phyloP scores from a whole-genome alignment of 495 filamentous ascomycete species.

The Aspergillus coremiiformis region DNA sequence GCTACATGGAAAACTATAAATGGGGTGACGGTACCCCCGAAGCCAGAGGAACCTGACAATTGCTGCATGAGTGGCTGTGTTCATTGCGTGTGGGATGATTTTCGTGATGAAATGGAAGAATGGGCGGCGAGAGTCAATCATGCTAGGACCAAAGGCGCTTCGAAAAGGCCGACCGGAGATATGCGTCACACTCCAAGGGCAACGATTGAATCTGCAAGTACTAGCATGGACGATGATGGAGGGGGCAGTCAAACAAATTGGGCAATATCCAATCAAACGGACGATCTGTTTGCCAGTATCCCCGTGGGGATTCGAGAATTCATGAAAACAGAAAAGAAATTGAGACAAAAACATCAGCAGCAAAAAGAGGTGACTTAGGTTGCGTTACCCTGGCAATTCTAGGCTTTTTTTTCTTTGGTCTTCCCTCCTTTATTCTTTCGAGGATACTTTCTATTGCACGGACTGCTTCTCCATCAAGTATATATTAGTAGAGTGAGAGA shows the following conservation, averaged over 20 bases:
- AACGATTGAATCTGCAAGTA: constrained; percentile 34
- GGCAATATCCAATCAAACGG: constrained; percentile 30
- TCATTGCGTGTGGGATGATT: constrained; percentile 93
- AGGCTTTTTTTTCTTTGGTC: not conserved
- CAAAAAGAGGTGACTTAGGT: constrained; percentile 18
- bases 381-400: not conserved
- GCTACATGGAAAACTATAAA: constrained; percentile 55
- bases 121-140: constrained; percentile 59
- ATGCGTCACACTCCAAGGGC: constrained; percentile 29
- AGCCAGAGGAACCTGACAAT: constrained; percentile 87
- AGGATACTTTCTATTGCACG: not conserved
- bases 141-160: constrained; percentile 38
- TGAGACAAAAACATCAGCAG: constrained; percentile 63
- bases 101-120: constrained; percentile 82
- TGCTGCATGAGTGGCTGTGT: constrained; percentile 99
- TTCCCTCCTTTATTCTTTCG: no score
- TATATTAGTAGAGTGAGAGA: no score
- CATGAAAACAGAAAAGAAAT: constrained; percentile 91
- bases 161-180: constrained; percentile 25
- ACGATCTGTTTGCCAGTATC: constrained; percentile 68
- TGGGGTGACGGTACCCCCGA: constrained; percentile 73
- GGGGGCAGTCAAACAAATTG: constrained; percentile 66
- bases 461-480: not conserved
- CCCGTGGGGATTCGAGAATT: constrained; percentile 94
- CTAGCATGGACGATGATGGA: constrained; percentile 75